These are phyloP conservation scores for Colletotrichum sp. DNA, from an alignment of 2,329 filamentous ascomycete genomes.

Conservation along the genomic window DNA sequence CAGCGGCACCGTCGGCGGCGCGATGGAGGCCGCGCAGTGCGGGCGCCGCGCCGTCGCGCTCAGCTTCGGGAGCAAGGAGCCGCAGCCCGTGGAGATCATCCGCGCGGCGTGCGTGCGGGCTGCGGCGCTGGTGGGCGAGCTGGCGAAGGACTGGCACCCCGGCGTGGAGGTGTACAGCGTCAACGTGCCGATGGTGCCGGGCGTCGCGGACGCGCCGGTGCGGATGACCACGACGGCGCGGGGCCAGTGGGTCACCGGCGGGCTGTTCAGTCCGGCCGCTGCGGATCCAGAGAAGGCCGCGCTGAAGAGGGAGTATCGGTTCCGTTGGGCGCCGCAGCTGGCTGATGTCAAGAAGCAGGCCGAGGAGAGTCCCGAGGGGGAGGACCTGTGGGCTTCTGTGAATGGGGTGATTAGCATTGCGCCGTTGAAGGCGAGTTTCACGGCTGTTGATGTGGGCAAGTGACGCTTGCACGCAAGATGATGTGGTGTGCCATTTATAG, in stretches of 20 bases:
- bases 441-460: not conserved
- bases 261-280: slow-evolving; percentile 30
- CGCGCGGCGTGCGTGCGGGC: slow-evolving; percentile 66
- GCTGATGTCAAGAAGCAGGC: slow-evolving; percentile 21
- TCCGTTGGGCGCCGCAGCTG: slow-evolving; percentile 21
- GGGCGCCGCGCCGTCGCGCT: slow-evolving; percentile 67
- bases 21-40: slow-evolving; percentile 62
- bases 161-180: slow-evolving; percentile 70
- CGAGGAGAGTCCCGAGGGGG: slow-evolving; percentile 17
- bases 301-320: slow-evolving; percentile 1
- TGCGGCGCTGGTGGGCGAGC: slow-evolving; percentile 66
- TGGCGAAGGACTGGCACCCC: slow-evolving; percentile 62
- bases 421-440: slow-evolving; percentile 20
- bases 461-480: not conserved
- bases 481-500: not conserved
- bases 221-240: slow-evolving; percentile 73
- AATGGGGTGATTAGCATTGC: slow-evolving; percentile 21
- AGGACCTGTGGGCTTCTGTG: slow-evolving; percentile 23
- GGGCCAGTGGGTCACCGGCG: slow-evolving; percentile 66
- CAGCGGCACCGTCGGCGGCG: slow-evolving; percentile 63
- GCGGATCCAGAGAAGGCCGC: slow-evolving; percentile 15
- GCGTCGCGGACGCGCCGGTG: slow-evolving; percentile 63
- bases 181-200: slow-evolving; percentile 71
- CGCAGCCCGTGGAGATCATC: slow-evolving; percentile 67
- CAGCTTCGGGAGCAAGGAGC: slow-evolving; percentile 73